Percentiles rank a stretch among this genome's conserved stretches.
phyloP scores from a whole-genome alignment of 305 asterid genomes.

The Fraxinus xanthoxyloides region DNA sequence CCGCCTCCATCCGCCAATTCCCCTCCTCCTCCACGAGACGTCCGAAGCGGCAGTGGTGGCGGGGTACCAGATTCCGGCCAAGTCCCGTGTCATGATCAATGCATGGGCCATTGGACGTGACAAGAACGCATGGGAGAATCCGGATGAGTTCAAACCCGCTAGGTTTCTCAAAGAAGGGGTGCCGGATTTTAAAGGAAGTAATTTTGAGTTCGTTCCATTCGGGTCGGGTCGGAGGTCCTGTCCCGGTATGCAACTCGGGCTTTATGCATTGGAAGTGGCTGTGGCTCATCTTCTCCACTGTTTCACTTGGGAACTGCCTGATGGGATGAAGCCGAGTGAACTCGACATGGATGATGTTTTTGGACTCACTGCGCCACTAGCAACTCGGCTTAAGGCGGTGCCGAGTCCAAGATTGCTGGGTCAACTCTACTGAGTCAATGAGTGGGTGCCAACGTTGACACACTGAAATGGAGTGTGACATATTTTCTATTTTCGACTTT shows the following conservation, averaged over 20 bases:
- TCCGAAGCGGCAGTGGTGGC: conserved; percentile 51
- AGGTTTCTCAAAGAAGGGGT: conserved; percentile 50
- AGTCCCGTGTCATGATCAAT: conserved; percentile 63
- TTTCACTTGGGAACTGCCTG: conserved; percentile 74
- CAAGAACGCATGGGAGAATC: conserved; percentile 59
- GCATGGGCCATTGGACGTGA: conserved; percentile 85
- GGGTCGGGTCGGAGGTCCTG: conserved; percentile 94
- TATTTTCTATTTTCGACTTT: background rate
- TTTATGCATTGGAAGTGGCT: conserved; percentile 66
- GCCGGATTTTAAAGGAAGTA: conserved; percentile 67
- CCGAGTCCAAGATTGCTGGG: conserved; percentile 63
- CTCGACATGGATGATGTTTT: conserved; percentile 63
- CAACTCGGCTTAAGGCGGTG: conserved; percentile 55
- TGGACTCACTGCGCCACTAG: conserved; percentile 80
- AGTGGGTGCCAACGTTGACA: background rate
- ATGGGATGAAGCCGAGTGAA: conserved; percentile 70
- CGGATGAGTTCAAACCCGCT: conserved; percentile 50
- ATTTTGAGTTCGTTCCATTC: conserved; percentile 76
- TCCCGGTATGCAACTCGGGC: conserved; percentile 91
- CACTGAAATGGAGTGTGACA: background rate
- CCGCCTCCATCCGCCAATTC: conserved; percentile 91
- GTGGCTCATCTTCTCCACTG: conserved; percentile 80
- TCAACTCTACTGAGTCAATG: background rate
- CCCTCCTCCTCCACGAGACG: conserved; percentile 85
- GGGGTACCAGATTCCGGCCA: conserved; percentile 68